These are phyloP conservation scores for Haplographium delicatum DNA, from an alignment of 495 filamentous ascomycete species.

Conservation along the genomic window DNA sequence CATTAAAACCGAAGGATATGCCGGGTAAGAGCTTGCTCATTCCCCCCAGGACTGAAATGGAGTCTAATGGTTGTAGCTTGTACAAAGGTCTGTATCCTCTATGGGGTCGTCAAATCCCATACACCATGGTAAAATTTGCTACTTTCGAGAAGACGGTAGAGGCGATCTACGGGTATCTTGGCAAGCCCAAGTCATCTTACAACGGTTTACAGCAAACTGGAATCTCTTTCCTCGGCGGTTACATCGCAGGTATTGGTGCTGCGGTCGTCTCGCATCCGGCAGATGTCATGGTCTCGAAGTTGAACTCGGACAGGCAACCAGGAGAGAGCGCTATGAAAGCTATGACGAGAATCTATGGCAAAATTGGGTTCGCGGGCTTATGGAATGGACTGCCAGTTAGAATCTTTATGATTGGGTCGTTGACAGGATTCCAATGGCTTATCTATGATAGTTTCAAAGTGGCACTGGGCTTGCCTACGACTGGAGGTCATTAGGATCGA, in stretches of 20 bases:
- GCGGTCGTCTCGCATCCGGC: slow-evolving; percentile 60
- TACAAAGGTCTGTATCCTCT: slow-evolving; percentile 67
- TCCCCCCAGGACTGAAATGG: background rate
- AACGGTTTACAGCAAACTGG: slow-evolving; percentile 61
- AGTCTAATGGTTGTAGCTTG: slow-evolving; percentile 26
- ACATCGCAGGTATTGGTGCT: slow-evolving; percentile 67
- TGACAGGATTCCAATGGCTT: slow-evolving; percentile 72
- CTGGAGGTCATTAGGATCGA: slow-evolving; percentile 27
- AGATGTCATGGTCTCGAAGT: slow-evolving; percentile 60
- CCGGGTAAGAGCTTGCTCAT: slow-evolving; percentile 29
- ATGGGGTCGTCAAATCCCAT: slow-evolving; percentile 68
- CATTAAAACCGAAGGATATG: slow-evolving; percentile 51
- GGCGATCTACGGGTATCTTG: slow-evolving; percentile 55
- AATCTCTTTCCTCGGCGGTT: slow-evolving; percentile 63
- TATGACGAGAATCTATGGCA: slow-evolving; percentile 62
- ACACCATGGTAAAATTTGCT: slow-evolving; percentile 75
- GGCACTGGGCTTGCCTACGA: slow-evolving; percentile 63
- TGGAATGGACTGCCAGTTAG: slow-evolving; percentile 66
- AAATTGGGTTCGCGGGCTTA: slow-evolving; percentile 63
- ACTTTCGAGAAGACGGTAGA: slow-evolving; percentile 67
- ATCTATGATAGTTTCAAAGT: slow-evolving; percentile 79
- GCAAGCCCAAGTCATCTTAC: slow-evolving; percentile 60
- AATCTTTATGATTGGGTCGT: slow-evolving; percentile 59
- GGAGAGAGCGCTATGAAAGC: slow-evolving; percentile 59
- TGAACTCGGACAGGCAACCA: slow-evolving; percentile 36